A percentile compares a stretch with the other conserved stretches of the same genome.
phyloP scores from a whole-genome alignment of 805 yeast genomes.

The Kazachstania africana region DNA sequence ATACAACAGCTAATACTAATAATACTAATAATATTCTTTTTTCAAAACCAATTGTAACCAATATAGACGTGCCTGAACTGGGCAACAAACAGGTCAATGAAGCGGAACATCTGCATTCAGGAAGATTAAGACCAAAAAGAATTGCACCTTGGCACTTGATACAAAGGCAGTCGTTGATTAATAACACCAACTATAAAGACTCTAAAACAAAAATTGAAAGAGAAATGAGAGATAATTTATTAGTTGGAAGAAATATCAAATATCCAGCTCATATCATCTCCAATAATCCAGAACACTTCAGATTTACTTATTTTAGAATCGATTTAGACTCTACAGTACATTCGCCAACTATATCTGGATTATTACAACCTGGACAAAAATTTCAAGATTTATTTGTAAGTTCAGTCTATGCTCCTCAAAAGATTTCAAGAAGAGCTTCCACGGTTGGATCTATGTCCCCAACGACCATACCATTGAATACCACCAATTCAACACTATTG shows the following conservation, averaged over 20 bases:
- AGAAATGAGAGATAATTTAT: slow-evolving; percentile 16
- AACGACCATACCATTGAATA: slow-evolving; percentile 4
- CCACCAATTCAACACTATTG: slow-evolving; percentile 1
- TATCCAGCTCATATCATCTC: slow-evolving; percentile 35
- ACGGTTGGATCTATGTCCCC: slow-evolving; percentile 2
- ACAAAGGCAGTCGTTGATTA: slow-evolving; percentile 8
- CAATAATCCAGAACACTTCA: slow-evolving; percentile 42
- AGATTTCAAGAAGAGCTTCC: not conserved
- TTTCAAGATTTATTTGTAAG: slow-evolving; percentile 55
- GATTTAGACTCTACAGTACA: slow-evolving; percentile 83
- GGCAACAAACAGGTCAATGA: slow-evolving; percentile 41
- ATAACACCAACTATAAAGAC: slow-evolving; percentile 5
- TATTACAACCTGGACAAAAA: slow-evolving; percentile 48
- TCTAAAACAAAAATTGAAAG: slow-evolving; percentile 3
- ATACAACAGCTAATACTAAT: slow-evolving; percentile 13
- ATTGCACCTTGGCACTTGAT: slow-evolving; percentile 61
- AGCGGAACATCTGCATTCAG: slow-evolving; percentile 39
- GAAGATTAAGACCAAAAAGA: slow-evolving; percentile 65
- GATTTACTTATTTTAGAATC: slow-evolving; percentile 89
- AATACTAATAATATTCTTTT: slow-evolving; percentile 24
- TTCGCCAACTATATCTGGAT: slow-evolving; percentile 77
- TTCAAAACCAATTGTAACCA: slow-evolving; percentile 32
- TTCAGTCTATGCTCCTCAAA: slow-evolving; percentile 21
- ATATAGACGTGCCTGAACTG: slow-evolving; percentile 31
- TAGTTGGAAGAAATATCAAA: slow-evolving; percentile 25